These are phyloP conservation scores for Torulaspora pretoriensis DNA, from an alignment of 1,139 yeast species.

Conservation along the genomic window DNA sequence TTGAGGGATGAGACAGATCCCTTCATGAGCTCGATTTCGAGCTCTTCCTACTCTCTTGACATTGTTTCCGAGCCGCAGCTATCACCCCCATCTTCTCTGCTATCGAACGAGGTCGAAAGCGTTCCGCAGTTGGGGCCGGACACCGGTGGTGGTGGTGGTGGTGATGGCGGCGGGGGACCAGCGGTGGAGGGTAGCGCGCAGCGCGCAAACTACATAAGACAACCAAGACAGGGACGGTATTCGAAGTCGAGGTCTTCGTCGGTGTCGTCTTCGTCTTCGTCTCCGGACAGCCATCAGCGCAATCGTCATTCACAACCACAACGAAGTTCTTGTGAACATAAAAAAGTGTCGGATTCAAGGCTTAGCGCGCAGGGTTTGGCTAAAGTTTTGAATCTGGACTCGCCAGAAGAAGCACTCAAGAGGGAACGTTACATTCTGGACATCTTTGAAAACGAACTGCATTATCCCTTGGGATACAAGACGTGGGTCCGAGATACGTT, in stretches of 20 bases:
- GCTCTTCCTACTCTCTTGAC: constrained; percentile 10
- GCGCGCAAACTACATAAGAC: constrained; percentile 8
- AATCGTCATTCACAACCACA: background rate
- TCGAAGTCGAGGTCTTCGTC: constrained; percentile 12
- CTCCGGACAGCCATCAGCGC: constrained; percentile 3
- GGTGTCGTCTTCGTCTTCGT: constrained; percentile 10
- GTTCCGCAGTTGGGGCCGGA: constrained; percentile 6
- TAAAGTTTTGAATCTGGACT: constrained; percentile 47
- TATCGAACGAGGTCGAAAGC: constrained; percentile 7
- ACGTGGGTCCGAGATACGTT: constrained; percentile 81
- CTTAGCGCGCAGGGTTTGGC: constrained; percentile 56
- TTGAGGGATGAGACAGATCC: constrained; percentile 3
- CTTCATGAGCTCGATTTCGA: constrained; percentile 8
- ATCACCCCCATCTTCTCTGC: constrained; percentile 6
- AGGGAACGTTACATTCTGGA: constrained; percentile 60
- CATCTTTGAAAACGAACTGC: constrained; percentile 52
- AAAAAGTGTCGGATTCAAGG: constrained; percentile 49
- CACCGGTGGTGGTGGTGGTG: background rate
- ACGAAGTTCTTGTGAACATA: constrained; percentile 11
- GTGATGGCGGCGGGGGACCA: background rate
- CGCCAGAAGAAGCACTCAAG: constrained; percentile 51
- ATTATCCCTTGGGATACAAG: constrained; percentile 66
- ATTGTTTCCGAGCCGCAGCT: constrained; percentile 3
- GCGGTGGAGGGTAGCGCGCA: background rate
- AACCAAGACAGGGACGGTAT: constrained; percentile 15